These are phyloP conservation scores for Lecanosticta acicola DNA, from an alignment of 2,329 filamentous ascomycete genomes.

Conservation along the genomic window DNA sequence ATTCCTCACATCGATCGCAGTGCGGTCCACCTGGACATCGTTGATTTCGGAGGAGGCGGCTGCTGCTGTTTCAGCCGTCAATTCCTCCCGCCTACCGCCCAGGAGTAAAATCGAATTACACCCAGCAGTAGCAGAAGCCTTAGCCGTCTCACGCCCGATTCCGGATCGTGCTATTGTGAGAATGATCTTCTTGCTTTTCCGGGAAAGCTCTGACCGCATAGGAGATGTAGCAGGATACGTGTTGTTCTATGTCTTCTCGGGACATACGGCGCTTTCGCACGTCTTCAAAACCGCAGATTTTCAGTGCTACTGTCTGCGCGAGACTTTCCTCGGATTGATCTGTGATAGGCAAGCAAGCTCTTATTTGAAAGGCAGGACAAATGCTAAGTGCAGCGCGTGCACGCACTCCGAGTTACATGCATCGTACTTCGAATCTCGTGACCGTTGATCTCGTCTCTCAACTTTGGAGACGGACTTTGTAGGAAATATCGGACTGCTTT, in stretches of 20 bases:
- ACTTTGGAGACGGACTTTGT: too few relatives aligned
- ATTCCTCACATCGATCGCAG: background rate
- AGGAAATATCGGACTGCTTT: too few relatives aligned
- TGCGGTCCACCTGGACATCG: background rate
- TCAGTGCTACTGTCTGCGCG: too few relatives aligned
- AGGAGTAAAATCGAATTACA: slow-evolving; percentile 1
- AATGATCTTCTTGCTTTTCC: slow-evolving; percentile 37
- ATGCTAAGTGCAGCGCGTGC: too few relatives aligned
- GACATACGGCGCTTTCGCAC: too few relatives aligned
- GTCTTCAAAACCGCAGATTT: too few relatives aligned
- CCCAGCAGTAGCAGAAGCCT: slow-evolving; percentile 5
- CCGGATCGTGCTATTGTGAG: slow-evolving; percentile 37
- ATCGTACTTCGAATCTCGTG: too few relatives aligned
- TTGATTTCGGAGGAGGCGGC: background rate
- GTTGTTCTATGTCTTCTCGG: slow-evolving; percentile 20
- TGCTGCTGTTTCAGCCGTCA: background rate
- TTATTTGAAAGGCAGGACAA: too few relatives aligned
- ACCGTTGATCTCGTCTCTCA: too few relatives aligned
- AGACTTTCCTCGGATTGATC: too few relatives aligned
- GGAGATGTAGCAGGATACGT: slow-evolving; percentile 36
- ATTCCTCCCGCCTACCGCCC: background rate
- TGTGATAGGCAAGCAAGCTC: too few relatives aligned
- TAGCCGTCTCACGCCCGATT: slow-evolving; percentile 5
- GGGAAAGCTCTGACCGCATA: slow-evolving; percentile 37
- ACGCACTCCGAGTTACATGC: too few relatives aligned